Evolutionary conservation across 2,329 filamentous ascomycete genomes (phyloP), one percentile per base, ranked within the genome.

Genomic region (Incumbomyces delicatus): DNA sequence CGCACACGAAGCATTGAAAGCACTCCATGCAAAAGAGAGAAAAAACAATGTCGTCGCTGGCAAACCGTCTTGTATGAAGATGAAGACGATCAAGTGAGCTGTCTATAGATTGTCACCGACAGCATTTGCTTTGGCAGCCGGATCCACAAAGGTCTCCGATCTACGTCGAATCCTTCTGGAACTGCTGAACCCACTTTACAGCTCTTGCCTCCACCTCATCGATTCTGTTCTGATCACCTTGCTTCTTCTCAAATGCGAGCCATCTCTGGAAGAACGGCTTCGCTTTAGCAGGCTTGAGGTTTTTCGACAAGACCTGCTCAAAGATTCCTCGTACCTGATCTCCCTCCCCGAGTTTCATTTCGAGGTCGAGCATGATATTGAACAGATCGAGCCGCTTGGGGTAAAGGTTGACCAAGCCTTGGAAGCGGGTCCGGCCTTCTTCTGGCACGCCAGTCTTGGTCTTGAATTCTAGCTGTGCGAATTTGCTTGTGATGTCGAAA

Each of bases 361-460:
- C 92, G 47, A 95, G 75, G 61, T 95, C 88, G 1, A 95, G 69
- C 54, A 94, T 81, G 66, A 94, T 83, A 65, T 87, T 92, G 90
- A 90, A 96, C 43, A 96, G 72, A 62, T 95, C 88, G 50, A 87
- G 80, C 63, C 87, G 86, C 72, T 94, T 94, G 38, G 88, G 87
- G 71, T 83, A 95, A 3, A 84, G 83, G 31, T 80, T 77, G 6
- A 98, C 74, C 7, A 98, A 74, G 33, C 83, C 85, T 65, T 95
- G 90, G 58, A 96, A 96, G 61, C 96, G 83, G 20, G 94, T 98
- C 14, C 94, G 83, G 8, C 92, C 92, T 49, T 87, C 85, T 68
- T 98, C 94, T 2, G 87, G 73, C 58, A 94, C 86, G 46, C 89
- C 89, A 58, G 84, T 79, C 6, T 79, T 66, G 10, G 85, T 90